Evolutionary conservation across 805 yeast genomes (phyloP).

Genomic region (Ogataea salicorniae): DNA sequence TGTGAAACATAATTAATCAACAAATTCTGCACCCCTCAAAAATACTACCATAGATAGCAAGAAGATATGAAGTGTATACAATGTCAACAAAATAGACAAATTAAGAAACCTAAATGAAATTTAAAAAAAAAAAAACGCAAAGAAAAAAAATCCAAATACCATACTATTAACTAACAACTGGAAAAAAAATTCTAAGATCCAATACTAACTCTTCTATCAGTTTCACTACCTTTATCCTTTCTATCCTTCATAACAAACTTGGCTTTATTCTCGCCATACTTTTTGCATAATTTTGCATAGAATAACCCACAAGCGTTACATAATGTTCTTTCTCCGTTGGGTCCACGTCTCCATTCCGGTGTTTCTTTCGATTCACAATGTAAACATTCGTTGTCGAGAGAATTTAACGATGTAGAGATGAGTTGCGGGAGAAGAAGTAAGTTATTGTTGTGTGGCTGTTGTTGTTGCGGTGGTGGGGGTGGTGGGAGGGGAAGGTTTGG

Average conservation of each 20-base stretch:
- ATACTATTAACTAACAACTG: neutral
- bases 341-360: conserved; percentile 85
- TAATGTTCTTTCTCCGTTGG: conserved; percentile 66
- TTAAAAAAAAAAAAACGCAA: neutral
- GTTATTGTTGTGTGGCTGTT: neutral
- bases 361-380: conserved; percentile 53
- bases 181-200: conserved; percentile 2
- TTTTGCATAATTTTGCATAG: conserved; percentile 61
- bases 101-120: neutral
- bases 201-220: conserved; percentile 27
- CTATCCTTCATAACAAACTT: conserved; percentile 36
- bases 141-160: neutral
- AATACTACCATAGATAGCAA: neutral
- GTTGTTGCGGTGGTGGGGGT: neutral
- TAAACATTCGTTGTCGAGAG: conserved; percentile 18
- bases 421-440: neutral
- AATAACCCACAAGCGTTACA: conserved; percentile 83
- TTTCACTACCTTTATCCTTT: conserved; percentile 20
- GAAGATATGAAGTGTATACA: neutral
- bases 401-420: neutral
- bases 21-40: neutral
- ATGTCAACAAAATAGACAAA: neutral
- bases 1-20: too few relatives aligned
- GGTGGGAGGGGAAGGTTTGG: conserved; percentile 1
- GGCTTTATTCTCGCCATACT: conserved; percentile 49